These are phyloP conservation scores for Colletotrichum zoysiae DNA, from an alignment of 2,329 filamentous ascomycete genomes.

Conservation along the genomic window DNA sequence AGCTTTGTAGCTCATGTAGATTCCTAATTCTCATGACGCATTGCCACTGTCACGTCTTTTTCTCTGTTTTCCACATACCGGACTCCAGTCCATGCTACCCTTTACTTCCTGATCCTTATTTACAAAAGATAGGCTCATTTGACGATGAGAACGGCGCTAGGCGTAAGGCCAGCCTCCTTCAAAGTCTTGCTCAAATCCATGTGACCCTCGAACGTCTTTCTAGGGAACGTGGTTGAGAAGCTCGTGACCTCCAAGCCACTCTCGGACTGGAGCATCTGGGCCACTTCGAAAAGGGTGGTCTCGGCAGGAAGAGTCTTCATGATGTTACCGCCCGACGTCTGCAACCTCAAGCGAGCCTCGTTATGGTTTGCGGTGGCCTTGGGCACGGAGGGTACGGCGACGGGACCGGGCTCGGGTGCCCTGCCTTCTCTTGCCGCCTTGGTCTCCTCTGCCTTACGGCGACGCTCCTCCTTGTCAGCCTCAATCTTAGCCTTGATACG, in stretches of 20 bases:
- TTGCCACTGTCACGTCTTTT: neutral
- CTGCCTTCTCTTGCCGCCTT: constrained; percentile 90
- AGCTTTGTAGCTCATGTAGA: neutral
- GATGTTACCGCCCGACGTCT: constrained; percentile 80
- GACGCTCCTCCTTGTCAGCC: constrained; percentile 90
- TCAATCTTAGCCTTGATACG: constrained; percentile 94
- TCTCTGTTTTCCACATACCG: constrained; percentile 7
- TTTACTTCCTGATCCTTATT: constrained; percentile 9
- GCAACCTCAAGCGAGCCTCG: constrained; percentile 85
- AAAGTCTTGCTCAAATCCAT: constrained; percentile 89
- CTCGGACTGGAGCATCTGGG: constrained; percentile 79
- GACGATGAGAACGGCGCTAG: constrained; percentile 90
- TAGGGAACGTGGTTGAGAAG: constrained; percentile 89
- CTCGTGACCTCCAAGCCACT: constrained; percentile 77
- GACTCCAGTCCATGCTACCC: constrained; percentile 29
- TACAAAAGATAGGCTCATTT: constrained; percentile 54
- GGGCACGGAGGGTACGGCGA: constrained; percentile 60
- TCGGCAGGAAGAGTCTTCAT: constrained; percentile 91
- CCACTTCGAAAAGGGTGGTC: constrained; percentile 93
- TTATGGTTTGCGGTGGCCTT: constrained; percentile 80
- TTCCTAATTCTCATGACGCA: neutral
- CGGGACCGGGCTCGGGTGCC: constrained; percentile 60
- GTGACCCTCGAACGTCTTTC: constrained; percentile 78
- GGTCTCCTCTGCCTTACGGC: constrained; percentile 84
- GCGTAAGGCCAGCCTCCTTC: constrained; percentile 90